A percentile compares a stretch with the other conserved stretches of the same genome.
These are phyloP conservation scores for Fusarium clavum DNA, from an alignment of 2,329 filamentous ascomycete genomes.

Conservation along the genomic window DNA sequence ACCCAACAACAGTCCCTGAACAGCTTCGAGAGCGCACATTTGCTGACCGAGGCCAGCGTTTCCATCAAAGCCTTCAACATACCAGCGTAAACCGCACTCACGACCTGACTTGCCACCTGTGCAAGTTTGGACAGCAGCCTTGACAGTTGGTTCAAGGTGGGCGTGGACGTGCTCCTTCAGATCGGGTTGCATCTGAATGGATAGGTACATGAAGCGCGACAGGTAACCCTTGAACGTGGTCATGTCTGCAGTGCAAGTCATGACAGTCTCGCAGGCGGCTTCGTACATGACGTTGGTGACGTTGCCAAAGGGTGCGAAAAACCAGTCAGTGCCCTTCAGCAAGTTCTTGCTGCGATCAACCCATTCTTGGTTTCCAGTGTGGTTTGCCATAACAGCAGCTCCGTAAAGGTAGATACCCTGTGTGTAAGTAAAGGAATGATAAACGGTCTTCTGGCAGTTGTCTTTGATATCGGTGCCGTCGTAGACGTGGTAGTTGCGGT, in stretches of 20 bases:
- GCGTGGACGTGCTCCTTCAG: slow-evolving; percentile 60
- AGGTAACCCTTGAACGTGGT: slow-evolving; percentile 76
- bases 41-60: slow-evolving; percentile 69
- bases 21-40: slow-evolving; percentile 72
- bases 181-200: slow-evolving; percentile 67
- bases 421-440: slow-evolving; percentile 73
- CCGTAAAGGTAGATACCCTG: slow-evolving; percentile 75
- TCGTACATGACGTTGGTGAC: slow-evolving; percentile 73
- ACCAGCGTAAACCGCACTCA: slow-evolving; percentile 73
- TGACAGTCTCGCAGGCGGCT: slow-evolving; percentile 70
- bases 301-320: slow-evolving; percentile 65
- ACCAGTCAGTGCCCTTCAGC: slow-evolving; percentile 63
- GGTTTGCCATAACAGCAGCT: slow-evolving; percentile 71
- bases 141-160: slow-evolving; percentile 63
- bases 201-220: slow-evolving; percentile 71
- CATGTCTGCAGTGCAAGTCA: slow-evolving; percentile 71
- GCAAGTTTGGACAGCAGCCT: slow-evolving; percentile 68
- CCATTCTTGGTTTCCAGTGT: slow-evolving; percentile 67
- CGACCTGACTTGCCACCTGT: slow-evolving; percentile 64
- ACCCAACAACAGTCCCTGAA: slow-evolving; percentile 68
- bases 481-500: slow-evolving; percentile 63
- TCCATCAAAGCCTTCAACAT: slow-evolving; percentile 66
- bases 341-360: slow-evolving; percentile 63
- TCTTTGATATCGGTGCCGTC: slow-evolving; percentile 69
- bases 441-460: slow-evolving; percentile 66